Evolutionary conservation across 2,329 filamentous ascomycete species (phyloP).

Genomic region (Diaporthe ampelina): DNA sequence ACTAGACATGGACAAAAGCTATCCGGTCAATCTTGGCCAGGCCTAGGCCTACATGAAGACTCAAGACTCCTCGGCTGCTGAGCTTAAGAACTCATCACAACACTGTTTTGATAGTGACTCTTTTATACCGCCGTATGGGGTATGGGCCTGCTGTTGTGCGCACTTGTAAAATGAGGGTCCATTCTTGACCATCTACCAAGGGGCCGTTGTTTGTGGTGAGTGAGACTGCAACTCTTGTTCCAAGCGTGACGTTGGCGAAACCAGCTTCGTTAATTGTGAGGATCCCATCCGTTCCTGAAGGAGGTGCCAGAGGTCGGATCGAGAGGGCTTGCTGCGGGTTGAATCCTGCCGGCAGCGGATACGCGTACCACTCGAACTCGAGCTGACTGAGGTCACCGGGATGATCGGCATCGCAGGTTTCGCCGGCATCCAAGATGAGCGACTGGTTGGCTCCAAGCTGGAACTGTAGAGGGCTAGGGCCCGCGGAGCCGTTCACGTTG

Average conservation of each 20-base stretch:
- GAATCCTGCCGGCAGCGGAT: not conserved
- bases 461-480: not conserved
- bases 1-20: too few relatives aligned
- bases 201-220: not conserved
- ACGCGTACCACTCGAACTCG: not conserved
- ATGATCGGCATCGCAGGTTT: not conserved
- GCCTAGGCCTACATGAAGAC: too few relatives aligned
- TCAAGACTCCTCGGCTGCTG: too few relatives aligned
- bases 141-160: not conserved
- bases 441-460: not conserved
- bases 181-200: not conserved
- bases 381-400: not conserved
- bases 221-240: not conserved
- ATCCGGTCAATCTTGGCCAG: too few relatives aligned
- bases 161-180: not conserved
- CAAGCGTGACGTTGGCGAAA: not conserved
- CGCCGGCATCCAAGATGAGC: not conserved
- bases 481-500: not conserved
- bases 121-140: not conserved
- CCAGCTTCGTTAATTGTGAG: not conserved
- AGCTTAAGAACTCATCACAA: too few relatives aligned
- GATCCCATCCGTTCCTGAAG: not conserved
- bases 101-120: not conserved
- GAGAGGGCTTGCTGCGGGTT: not conserved
- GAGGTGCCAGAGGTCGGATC: not conserved